phyloP scores from a whole-genome alignment of 2,329 filamentous ascomycete genomes.

The Scytalidium sp. region DNA sequence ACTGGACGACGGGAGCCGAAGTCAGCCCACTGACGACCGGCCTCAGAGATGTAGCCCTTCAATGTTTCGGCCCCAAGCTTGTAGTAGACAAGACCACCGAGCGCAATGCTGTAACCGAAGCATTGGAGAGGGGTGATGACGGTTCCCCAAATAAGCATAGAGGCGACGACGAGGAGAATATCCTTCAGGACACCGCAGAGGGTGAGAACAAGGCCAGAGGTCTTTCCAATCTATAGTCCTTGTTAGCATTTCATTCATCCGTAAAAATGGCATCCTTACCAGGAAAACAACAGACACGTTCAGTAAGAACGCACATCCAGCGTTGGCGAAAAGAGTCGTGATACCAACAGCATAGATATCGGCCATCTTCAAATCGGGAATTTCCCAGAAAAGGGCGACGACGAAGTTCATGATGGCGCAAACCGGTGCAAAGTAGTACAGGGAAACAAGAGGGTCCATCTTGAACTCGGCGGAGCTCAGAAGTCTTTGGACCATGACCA shows the following conservation, averaged over 20 bases:
- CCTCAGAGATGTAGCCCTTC: conserved; percentile 73
- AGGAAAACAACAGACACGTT: conserved; percentile 83
- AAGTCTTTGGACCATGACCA: conserved; percentile 79
- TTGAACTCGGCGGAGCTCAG: conserved; percentile 80
- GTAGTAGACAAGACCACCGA: conserved; percentile 76
- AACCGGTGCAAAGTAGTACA: conserved; percentile 84
- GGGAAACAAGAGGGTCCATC: conserved; percentile 84
- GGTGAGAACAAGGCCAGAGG: conserved; percentile 78
- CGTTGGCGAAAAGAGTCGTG: conserved; percentile 70
- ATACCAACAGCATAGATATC: conserved; percentile 71
- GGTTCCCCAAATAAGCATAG: conserved; percentile 77
- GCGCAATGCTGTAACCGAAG: conserved; percentile 77
- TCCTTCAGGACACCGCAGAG: conserved; percentile 85
- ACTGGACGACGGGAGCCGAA: conserved; percentile 76
- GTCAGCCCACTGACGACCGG: conserved; percentile 77
- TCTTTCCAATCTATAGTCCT: conserved; percentile 75
- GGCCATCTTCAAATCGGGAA: conserved; percentile 62
- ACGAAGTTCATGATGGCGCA: conserved; percentile 76
- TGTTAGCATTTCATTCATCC: not conserved
- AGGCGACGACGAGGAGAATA: conserved; percentile 73
- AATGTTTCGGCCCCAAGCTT: conserved; percentile 82
- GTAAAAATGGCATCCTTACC: conserved; percentile 46
- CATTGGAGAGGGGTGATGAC: conserved; percentile 72
- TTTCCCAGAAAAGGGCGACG: conserved; percentile 68
- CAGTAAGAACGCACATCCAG: conserved; percentile 71